phyloP scores from a whole-genome alignment of 768 basidiomycete species.

The Boletus sp. region DNA sequence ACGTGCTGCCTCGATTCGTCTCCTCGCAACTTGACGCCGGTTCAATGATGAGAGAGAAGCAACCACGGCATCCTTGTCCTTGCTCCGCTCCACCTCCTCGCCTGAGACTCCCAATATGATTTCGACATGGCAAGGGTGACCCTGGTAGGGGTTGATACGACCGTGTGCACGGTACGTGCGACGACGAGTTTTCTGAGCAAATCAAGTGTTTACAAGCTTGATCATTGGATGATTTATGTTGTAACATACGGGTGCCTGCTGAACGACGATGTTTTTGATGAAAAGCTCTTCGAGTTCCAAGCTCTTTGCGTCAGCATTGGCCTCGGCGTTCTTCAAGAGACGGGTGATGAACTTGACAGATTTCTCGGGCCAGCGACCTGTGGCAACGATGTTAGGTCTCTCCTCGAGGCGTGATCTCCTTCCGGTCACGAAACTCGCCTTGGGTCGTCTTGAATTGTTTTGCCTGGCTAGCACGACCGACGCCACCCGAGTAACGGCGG shows the following conservation, averaged over 20 bases:
- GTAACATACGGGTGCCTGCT: slow-evolving; percentile 90
- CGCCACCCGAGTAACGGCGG: slow-evolving; percentile 92
- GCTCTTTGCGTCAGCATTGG: slow-evolving; percentile 98
- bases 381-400: neutral
- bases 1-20: slow-evolving; percentile 83
- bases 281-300: slow-evolving; percentile 87
- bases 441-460: slow-evolving; percentile 97
- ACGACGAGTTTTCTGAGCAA: slow-evolving; percentile 89
- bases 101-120: slow-evolving; percentile 82
- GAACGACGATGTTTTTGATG: slow-evolving; percentile 97
- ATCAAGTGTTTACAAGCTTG: slow-evolving; percentile 2
- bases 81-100: slow-evolving; percentile 87
- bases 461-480: slow-evolving; percentile 91
- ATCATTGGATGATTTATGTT: neutral
- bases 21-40: slow-evolving; percentile 84
- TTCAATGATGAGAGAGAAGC: slow-evolving; percentile 63
- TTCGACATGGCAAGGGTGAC: slow-evolving; percentile 96
- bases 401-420: neutral
- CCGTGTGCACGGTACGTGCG: slow-evolving; percentile 98
- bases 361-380: slow-evolving; percentile 99
- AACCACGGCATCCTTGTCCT: slow-evolving; percentile 66
- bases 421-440: slow-evolving; percentile 52
- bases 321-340: slow-evolving; percentile 97
- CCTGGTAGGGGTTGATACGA: slow-evolving; percentile 99
- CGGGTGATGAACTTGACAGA: slow-evolving; percentile 93